Conservation (phyloP, 345 rosid genomes). For the Eucalyptus polybractea region DNA sequence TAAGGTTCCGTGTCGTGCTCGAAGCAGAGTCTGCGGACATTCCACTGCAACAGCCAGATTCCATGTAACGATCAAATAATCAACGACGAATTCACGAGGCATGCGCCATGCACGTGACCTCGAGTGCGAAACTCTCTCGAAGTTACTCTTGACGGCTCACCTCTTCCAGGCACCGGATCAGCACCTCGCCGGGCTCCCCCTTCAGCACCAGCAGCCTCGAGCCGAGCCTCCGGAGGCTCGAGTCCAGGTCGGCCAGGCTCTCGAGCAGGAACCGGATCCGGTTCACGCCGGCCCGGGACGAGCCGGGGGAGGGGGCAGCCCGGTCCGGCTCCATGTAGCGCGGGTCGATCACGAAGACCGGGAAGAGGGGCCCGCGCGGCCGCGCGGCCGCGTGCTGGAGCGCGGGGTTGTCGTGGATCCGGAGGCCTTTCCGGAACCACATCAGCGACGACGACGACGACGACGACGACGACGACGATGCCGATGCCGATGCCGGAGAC, state of each 20-base stretch:
- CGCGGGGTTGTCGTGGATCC: slow-evolving; percentile 94
- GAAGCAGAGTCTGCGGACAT: slow-evolving; percentile 64
- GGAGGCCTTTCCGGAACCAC: slow-evolving; percentile 94
- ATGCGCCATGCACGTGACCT: background rate
- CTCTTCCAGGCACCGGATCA: slow-evolving; percentile 68
- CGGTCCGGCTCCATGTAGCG: slow-evolving; percentile 79
- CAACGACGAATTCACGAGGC: background rate
- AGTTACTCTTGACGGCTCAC: slow-evolving; percentile 1
- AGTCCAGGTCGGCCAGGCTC: slow-evolving; percentile 62
- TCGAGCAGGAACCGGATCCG: slow-evolving; percentile 78
- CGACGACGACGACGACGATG: slow-evolving; percentile 16
- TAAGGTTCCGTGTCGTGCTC: slow-evolving; percentile 86
- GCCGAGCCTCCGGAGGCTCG: slow-evolving; percentile 53
- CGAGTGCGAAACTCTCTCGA: background rate
- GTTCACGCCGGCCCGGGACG: slow-evolving; percentile 55
- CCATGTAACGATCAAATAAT: background rate
- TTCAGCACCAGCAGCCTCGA: slow-evolving; percentile 71
- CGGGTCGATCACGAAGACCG: slow-evolving; percentile 81
- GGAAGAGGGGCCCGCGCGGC: slow-evolving; percentile 36
- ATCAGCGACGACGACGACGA: slow-evolving; percentile 54
- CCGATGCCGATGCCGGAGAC: background rate
- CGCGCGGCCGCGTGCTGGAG: slow-evolving; percentile 60
- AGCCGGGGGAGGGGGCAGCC: slow-evolving; percentile 57
- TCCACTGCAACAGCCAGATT: slow-evolving; percentile 41
- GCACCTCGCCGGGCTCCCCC: slow-evolving; percentile 65